Percentiles rank a stretch among this genome's conserved stretches.
Conservation (phyloP, 805 yeast genomes). For the Starmerella tilneyi region DNA sequence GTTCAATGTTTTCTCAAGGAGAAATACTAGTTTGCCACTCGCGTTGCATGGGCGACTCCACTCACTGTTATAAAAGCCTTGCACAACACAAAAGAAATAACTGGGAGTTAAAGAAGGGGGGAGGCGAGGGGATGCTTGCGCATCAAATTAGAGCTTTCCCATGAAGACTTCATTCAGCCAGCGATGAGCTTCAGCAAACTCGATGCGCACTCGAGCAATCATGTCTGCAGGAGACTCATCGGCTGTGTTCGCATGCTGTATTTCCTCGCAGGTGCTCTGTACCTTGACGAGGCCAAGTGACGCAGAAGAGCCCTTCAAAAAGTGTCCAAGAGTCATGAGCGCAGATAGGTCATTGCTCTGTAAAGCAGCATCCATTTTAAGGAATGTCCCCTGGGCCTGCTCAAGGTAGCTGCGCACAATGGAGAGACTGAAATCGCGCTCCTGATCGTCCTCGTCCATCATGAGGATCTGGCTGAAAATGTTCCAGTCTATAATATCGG, state of each 20-base stretch:
- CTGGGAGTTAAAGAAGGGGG: too few species aligned
- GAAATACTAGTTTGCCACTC: too few species aligned
- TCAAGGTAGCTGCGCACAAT: constrained; percentile 77
- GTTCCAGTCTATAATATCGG: constrained; percentile 73
- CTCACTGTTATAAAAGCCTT: too few species aligned
- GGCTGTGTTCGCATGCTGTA: constrained; percentile 75
- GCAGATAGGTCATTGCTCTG: constrained; percentile 38
- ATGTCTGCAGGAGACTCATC: constrained; percentile 28
- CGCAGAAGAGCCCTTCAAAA: constrained; percentile 89
- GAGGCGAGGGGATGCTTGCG: background rate
- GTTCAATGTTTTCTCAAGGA: too few species aligned
- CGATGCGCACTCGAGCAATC: constrained; percentile 28
- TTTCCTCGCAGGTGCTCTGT: constrained; percentile 80
- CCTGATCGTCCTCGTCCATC: constrained; percentile 86
- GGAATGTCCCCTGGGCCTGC: constrained; percentile 75
- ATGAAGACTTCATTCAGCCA: constrained; percentile 28
- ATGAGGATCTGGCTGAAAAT: constrained; percentile 78
- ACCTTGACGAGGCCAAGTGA: constrained; percentile 78
- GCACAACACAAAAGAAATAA: too few species aligned
- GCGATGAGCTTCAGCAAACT: constrained; percentile 30
- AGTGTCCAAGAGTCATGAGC: constrained; percentile 76
- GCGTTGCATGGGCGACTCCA: too few species aligned
- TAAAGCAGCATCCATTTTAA: constrained; percentile 52
- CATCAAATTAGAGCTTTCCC: background rate
- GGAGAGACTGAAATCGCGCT: constrained; percentile 70